Conservation (phyloP, 345 rosid species). For the Murraya koenigii region DNA sequence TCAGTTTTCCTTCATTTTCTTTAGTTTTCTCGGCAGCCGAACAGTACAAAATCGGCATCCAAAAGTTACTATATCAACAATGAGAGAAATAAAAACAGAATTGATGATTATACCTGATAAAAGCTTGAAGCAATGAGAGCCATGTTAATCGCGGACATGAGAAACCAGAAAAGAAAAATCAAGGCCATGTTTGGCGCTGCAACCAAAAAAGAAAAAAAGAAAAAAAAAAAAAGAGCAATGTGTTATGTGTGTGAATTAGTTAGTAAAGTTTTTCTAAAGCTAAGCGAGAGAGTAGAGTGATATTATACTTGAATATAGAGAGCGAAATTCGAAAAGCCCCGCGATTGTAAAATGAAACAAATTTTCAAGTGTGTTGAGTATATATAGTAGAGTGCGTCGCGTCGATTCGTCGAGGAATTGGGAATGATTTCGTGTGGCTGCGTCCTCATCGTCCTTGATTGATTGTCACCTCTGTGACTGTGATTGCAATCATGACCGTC, state of each 20-base stretch:
- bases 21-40: slow-evolving; percentile 2
- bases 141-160: slow-evolving; percentile 50
- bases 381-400: neutral
- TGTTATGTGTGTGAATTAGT: neutral
- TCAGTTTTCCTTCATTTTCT: neutral
- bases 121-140: slow-evolving; percentile 69
- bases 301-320: neutral
- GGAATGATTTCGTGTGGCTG: neutral
- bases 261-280: neutral
- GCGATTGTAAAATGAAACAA: neutral
- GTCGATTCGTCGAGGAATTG: neutral
- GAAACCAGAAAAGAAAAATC: slow-evolving; percentile 41
- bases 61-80: too few species aligned
- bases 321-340: neutral
- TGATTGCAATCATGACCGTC: neutral
- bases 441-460: neutral
- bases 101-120: slow-evolving; percentile 46
- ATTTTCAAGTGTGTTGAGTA: neutral
- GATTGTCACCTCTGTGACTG: neutral
- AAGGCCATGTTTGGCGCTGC: slow-evolving; percentile 7
- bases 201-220: too few species aligned
- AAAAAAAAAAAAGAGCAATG: neutral
- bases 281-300: neutral
- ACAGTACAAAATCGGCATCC: neutral
- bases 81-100: too few species aligned